Evolutionary conservation across 305 asterid species (phyloP).

Genomic region (Withania somnifera): DNA sequence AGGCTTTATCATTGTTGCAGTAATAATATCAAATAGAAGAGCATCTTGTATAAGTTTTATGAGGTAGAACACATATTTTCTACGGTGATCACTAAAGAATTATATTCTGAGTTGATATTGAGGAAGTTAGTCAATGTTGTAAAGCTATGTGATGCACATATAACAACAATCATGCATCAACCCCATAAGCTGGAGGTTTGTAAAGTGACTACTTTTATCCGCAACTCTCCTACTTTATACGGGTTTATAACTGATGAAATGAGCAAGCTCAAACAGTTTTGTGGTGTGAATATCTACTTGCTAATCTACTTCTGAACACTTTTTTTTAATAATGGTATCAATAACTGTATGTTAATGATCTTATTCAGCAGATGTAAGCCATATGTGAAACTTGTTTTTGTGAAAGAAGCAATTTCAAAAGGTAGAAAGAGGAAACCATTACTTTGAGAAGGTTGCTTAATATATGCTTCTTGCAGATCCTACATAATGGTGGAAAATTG

Average conservation of each 20-base stretch:
- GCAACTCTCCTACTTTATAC: neutral
- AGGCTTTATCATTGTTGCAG: constrained; percentile 38
- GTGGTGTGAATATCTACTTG: neutral
- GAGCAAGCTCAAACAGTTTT: neutral
- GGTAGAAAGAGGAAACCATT: neutral
- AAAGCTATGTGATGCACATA: neutral
- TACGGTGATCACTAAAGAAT: neutral
- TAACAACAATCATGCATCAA: neutral
- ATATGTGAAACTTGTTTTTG: neutral
- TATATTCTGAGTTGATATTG: neutral
- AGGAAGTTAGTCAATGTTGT: neutral
- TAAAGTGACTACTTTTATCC: neutral
- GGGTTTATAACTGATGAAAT: neutral
- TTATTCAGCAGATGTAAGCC: neutral
- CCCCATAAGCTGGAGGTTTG: neutral
- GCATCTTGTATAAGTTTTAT: neutral
- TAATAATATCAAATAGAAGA: neutral
- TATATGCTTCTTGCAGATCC: neutral
- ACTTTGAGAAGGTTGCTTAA: neutral
- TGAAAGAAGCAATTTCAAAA: neutral
- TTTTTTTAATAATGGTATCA: neutral
- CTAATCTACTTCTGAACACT: neutral
- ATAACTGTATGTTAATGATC: neutral
- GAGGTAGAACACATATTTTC: neutral
- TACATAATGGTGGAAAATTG: no score